Conservation (phyloP, 352 stramenopile genomes). For the Pilasporangium apinafurcum region DNA sequence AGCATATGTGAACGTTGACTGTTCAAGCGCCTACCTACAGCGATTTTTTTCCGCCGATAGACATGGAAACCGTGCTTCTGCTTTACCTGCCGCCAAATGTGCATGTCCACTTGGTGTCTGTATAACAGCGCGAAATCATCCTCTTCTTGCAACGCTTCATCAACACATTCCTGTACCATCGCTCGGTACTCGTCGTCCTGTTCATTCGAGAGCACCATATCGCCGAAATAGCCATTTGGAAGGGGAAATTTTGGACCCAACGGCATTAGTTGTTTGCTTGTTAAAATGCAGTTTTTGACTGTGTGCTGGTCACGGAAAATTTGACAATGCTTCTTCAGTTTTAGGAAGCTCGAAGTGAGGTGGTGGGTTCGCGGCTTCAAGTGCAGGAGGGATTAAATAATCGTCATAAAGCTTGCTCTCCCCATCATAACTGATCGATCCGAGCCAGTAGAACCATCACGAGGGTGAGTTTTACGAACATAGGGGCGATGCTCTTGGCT, state of each 20-base stretch:
- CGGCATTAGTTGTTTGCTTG: constrained; percentile 1
- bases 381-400: too few relatives aligned
- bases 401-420: too few relatives aligned
- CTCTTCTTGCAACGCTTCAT: constrained; percentile 7
- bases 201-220: constrained; percentile 15
- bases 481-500: too few relatives aligned
- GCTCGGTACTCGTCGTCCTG: constrained; percentile 22
- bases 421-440: too few relatives aligned
- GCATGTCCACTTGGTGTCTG: constrained; percentile 17
- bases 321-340: too few relatives aligned
- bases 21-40: constrained; percentile 1
- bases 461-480: too few relatives aligned
- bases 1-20: constrained; percentile 30
- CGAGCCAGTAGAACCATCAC: too few relatives aligned
- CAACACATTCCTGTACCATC: constrained; percentile 4
- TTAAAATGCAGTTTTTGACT: too few relatives aligned
- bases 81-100: constrained; percentile 44
- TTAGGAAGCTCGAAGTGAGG: too few relatives aligned
- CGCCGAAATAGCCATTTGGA: constrained; percentile 12
- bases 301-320: too few relatives aligned
- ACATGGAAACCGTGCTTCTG: constrained; percentile 30
- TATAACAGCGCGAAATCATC: constrained; percentile 5
- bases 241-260: constrained; percentile 10
- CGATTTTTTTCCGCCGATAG: constrained; percentile 22
- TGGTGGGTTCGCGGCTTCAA: too few relatives aligned